Evolutionary conservation across 306 rosid genomes (phyloP), one percentile per base, ranked within the genome.

Genomic region (Vigna unguiculata): DNA sequence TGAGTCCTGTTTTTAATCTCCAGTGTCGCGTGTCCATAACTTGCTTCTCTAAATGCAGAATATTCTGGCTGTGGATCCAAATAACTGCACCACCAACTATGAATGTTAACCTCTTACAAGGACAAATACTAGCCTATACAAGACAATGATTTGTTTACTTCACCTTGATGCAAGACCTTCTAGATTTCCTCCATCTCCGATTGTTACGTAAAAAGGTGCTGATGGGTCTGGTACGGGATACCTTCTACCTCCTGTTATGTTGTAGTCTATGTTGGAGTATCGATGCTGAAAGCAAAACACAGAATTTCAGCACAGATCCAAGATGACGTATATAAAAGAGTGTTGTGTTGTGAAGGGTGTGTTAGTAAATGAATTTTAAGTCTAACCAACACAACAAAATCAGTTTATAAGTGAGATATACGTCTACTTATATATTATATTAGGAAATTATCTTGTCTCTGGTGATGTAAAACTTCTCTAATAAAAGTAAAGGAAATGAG

Each of bases 151-250:
- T 24, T 58, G 59, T 49, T 36, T 41, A 69, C 15, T 52, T 83
- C 83, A 95, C 99, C 81, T 91, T 79, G 78, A 86, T 60, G 99
- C 99, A 82, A 95, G 99, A 71, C 99, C 99, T 87, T 92, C 99
- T 83, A 90, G 96, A 73, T 95, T 95, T 83, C 97, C 97, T 77
- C 97, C 99, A 80, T 95, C 99, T 79, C 99, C 99, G 15, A 95
- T 96, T 15, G 97, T 95, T 60, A 95, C 83, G 82, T 95, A 95
- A 17, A 95, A 85, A 61, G 97, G 99, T 19, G 99, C 97, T 5
- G 92, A 85, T 80, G 91, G 88, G 89, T 95, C 93, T 7, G 90
- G 80, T 71, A 87, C 49, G 0, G 97, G 96, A 64, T 85, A 87
- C 55, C 77, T 86, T 47, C 74, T 38, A 61, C 97, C 97, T 5